Evolutionary conservation across 345 rosid species (phyloP).

Genomic region (Pseudoturritis turrita): DNA sequence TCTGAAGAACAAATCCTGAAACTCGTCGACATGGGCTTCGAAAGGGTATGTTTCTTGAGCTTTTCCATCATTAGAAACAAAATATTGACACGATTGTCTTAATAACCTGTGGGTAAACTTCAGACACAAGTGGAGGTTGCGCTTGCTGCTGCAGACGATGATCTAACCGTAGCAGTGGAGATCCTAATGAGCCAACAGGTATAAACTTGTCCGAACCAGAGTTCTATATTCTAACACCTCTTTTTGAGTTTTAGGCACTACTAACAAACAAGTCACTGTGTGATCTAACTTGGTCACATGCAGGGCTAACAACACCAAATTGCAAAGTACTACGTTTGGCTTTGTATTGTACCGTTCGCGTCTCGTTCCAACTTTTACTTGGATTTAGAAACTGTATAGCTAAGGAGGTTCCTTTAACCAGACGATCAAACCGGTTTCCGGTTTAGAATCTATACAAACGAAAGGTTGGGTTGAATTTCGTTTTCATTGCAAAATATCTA

Average conservation of each 20-base stretch:
- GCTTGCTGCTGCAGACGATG: constrained; percentile 89
- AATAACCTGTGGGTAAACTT: constrained; percentile 10
- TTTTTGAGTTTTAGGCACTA: background rate
- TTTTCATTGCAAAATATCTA: no score
- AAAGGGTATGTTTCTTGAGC: constrained; percentile 49
- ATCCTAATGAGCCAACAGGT: constrained; percentile 96
- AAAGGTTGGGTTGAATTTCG: background rate
- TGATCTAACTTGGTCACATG: constrained; percentile 2
- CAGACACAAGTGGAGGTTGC: constrained; percentile 99
- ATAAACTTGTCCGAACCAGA: background rate
- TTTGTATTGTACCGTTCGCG: constrained; percentile 11
- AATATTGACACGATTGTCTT: no score
- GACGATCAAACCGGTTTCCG: constrained; percentile 13
- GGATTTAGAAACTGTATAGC: constrained; percentile 26
- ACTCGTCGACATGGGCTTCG: constrained; percentile 92
- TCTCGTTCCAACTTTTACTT: constrained; percentile 10
- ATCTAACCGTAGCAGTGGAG: constrained; percentile 84
- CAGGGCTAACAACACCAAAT: constrained; percentile 12
- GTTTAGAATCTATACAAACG: constrained; percentile 13
- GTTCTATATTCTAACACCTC: background rate
- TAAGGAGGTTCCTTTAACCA: background rate
- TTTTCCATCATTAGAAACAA: no score
- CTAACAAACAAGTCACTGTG: background rate
- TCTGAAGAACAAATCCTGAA: constrained; percentile 72
- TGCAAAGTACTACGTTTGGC: background rate